A percentile compares a stretch with the other conserved stretches of the same genome.
These are phyloP conservation scores for Petunia axillaris DNA, from an alignment of 257 asterid genomes.

Conservation along the genomic window DNA sequence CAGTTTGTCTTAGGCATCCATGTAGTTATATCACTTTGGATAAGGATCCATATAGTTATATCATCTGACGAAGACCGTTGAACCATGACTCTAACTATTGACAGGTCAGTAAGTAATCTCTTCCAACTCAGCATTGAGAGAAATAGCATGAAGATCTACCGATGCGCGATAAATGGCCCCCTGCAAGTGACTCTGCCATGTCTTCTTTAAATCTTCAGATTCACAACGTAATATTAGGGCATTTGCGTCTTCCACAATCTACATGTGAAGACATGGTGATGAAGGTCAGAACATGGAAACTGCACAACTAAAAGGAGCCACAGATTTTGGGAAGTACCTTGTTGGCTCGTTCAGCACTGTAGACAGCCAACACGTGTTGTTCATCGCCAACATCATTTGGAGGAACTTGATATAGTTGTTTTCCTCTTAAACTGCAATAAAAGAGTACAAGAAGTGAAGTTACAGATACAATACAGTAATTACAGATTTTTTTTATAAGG, in stretches of 20 bases:
- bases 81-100: background rate
- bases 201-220: slow-evolving; percentile 67
- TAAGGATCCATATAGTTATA: slow-evolving; percentile 12
- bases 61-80: background rate
- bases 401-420: slow-evolving; percentile 84
- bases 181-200: slow-evolving; percentile 86
- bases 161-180: slow-evolving; percentile 93
- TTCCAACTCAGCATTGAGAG: slow-evolving; percentile 7
- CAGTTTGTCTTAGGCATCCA: slow-evolving; percentile 12
- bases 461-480: slow-evolving; percentile 30
- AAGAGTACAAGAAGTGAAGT: slow-evolving; percentile 21
- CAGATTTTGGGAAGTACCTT: slow-evolving; percentile 51
- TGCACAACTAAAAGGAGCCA: slow-evolving; percentile 29
- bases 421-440: slow-evolving; percentile 76
- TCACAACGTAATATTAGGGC: slow-evolving; percentile 75
- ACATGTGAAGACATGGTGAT: slow-evolving; percentile 27
- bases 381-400: slow-evolving; percentile 64
- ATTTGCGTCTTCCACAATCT: slow-evolving; percentile 87
- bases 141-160: slow-evolving; percentile 45
- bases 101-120: slow-evolving; percentile 12
- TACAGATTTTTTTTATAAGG: background rate
- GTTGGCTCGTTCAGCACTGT: slow-evolving; percentile 62
- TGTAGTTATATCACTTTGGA: background rate
- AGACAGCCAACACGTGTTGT: slow-evolving; percentile 74
- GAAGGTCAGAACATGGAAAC: slow-evolving; percentile 28